Evolutionary conservation across 169 alveolate species (phyloP), one percentile per base, ranked within the genome.

Genomic region (Miamiensis avidus): DNA sequence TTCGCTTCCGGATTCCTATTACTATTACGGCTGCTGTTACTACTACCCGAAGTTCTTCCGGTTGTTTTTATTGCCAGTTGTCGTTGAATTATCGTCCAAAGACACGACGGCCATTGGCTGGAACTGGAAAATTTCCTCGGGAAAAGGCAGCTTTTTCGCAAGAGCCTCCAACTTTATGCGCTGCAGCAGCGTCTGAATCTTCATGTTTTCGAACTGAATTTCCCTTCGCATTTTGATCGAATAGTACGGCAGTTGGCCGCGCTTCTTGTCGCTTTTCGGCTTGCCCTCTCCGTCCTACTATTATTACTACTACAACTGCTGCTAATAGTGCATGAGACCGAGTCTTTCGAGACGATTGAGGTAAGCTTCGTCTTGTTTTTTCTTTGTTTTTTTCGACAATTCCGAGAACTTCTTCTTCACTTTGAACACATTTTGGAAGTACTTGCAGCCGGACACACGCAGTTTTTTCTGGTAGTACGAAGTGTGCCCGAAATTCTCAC

Each of bases 151-250:
- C 29, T 79, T 79, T 29, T 49, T 79, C 16, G 31, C 30, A 28
- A 79, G 64, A 49, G n/a, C 64, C 64, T 79, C 84, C 0, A 79
- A 34, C 0, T 65, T 33, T 34, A 34, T 79, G 27, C 84, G 34
- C 29, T 79, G 31, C 16, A 79, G 65, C 34, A 79, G 74, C 15
- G 84, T 79, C 29, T 49, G 65, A 64, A 79, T 79, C 64, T 79
- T 79, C 76, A 79, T 79, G 64, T 69, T 33, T 29, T 79, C 76
- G 29, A 34, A 79, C 30, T 79, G 29, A 15, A 49, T 31, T 79
- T 79, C 84, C 29, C 84, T 79, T 49, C 69, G 4, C 69, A 49
- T 11, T 20, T 49, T 49, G 4, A 49, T 49, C 26, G 69, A 49
- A 49, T 11, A 49, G 20, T 49, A 49, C 4, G 69, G 69, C 20